Evolutionary conservation across 768 basidiomycete species (phyloP), one percentile per base, ranked within the genome.

Genomic region (Royoungia palumana): DNA sequence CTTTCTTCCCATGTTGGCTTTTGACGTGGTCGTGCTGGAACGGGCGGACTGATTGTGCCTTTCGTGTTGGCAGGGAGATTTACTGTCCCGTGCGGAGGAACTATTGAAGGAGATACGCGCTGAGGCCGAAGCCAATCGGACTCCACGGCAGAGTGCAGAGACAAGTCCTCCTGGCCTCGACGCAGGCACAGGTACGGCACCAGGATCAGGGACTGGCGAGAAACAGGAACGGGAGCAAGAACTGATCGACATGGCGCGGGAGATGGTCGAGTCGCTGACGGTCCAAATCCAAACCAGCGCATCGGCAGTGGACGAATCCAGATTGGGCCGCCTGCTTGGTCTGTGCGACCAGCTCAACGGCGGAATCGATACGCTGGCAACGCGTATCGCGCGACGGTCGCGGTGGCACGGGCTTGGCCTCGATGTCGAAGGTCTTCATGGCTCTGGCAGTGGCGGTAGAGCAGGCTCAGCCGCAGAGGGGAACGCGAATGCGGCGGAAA

Each of bases 291-390:
- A 81, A 55, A 67, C 70, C 13, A 41, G 25, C 10, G 46, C 44
- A 35, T 79, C 78, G 2, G 73, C 37, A 2, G 47, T 77, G 4
- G 82, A 89, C 52, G 78, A 83, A 0, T 59, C 70, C 20, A 76
- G 79, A 46, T 63, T 93, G 61, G 82, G 85, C 53, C 83, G 82
- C 44, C 72, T 94, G 12, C 72, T 94, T 9, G 69, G 59, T 2
- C 67, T 94, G 21, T 89, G 89, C 55, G 94, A 96, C 62, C 72
- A 74, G 35, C 70, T 97, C 20, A 78, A 79, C 8, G 64, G 70
- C 0, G 66, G 83, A 11, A 61, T 94, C 16, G 76, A 78, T 42
- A 72, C 71, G 20, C 71, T 80, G 4, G 67, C 74, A 2, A 49
- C 64, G n/a, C 67, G 69, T 13, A 60, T 52, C 9, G 63, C 70